Conservation (phyloP, 2,329 filamentous ascomycete genomes). For the Blastomyces gilchristii region DNA sequence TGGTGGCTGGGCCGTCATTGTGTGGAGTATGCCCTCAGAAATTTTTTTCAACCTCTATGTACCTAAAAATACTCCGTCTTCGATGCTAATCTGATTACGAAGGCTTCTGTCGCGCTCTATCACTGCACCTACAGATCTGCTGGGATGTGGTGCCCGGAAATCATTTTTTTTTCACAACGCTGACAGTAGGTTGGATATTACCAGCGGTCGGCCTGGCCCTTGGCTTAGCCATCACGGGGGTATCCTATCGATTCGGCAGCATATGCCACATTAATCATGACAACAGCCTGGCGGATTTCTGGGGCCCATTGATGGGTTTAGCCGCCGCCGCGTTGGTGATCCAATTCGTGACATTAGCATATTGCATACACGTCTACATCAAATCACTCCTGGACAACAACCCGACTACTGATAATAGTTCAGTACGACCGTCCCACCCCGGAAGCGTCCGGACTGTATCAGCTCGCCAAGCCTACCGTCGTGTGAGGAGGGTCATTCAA, state of each 20-base stretch:
- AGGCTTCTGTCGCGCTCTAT: conserved; percentile 77
- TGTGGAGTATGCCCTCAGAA: conserved; percentile 56
- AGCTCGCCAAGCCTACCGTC: conserved; percentile 76
- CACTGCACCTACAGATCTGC: conserved; percentile 93
- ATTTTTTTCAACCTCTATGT: not conserved
- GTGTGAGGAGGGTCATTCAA: conserved; percentile 74
- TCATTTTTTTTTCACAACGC: conserved; percentile 78
- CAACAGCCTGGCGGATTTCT: conserved; percentile 73
- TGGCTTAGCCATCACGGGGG: conserved; percentile 74
- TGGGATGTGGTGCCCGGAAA: conserved; percentile 88
- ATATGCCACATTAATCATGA: conserved; percentile 92
- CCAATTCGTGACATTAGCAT: conserved; percentile 74
- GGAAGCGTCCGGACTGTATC: conserved; percentile 69
- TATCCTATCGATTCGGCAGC: conserved; percentile 84
- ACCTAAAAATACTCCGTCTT: not conserved
- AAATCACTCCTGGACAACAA: conserved; percentile 67
- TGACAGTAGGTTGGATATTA: conserved; percentile 73
- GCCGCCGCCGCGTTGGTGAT: conserved; percentile 64
- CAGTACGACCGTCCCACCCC: conserved; percentile 62
- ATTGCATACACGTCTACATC: conserved; percentile 92
- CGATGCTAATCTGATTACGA: conserved; percentile 13
- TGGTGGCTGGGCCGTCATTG: conserved; percentile 71
- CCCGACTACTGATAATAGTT: conserved; percentile 57
- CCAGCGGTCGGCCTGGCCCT: conserved; percentile 64
- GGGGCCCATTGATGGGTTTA: conserved; percentile 78